These are phyloP conservation scores for Gossypium mustelinum DNA, from an alignment of 345 rosid genomes.

Conservation along the genomic window DNA sequence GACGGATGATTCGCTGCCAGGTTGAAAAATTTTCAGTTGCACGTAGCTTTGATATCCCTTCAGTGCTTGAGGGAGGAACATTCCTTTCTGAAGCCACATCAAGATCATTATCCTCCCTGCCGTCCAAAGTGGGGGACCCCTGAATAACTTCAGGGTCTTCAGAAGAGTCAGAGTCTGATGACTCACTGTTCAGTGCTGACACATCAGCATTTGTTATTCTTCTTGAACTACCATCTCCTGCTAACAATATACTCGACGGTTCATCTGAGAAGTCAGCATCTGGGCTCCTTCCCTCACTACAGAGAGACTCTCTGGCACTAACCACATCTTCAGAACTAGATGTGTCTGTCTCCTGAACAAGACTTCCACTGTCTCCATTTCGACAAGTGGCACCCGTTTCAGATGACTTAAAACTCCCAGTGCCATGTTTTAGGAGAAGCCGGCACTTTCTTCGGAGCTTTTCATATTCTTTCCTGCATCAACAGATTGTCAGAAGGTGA, in stretches of 20 bases:
- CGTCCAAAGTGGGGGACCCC: constrained; percentile 38
- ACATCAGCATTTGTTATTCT: constrained; percentile 44
- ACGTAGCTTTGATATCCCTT: constrained; percentile 22
- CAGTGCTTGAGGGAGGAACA: constrained; percentile 34
- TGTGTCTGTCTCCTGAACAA: constrained; percentile 47
- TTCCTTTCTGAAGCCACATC: constrained; percentile 27
- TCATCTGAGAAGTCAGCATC: constrained; percentile 51
- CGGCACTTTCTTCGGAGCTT: constrained; percentile 72
- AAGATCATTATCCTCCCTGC: constrained; percentile 38
- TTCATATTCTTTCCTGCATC: constrained; percentile 75
- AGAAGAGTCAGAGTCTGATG: constrained; percentile 78
- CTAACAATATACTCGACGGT: constrained; percentile 50
- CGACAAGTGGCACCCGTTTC: constrained; percentile 27
- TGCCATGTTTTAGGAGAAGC: constrained; percentile 41
- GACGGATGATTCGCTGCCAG: constrained; percentile 93
- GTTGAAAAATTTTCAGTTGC: constrained; percentile 64
- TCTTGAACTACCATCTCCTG: constrained; percentile 44
- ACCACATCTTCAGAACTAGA: constrained; percentile 70
- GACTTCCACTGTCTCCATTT: constrained; percentile 31
- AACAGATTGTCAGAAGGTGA: constrained; percentile 13
- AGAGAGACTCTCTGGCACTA: constrained; percentile 62
- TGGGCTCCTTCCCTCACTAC: constrained; percentile 50
- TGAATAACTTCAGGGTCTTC: constrained; percentile 61
- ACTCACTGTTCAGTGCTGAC: constrained; percentile 55
- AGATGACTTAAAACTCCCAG: constrained; percentile 36